phyloP scores from a whole-genome alignment of 78 protist genomes.

The Creolimax fragrantissima region DNA sequence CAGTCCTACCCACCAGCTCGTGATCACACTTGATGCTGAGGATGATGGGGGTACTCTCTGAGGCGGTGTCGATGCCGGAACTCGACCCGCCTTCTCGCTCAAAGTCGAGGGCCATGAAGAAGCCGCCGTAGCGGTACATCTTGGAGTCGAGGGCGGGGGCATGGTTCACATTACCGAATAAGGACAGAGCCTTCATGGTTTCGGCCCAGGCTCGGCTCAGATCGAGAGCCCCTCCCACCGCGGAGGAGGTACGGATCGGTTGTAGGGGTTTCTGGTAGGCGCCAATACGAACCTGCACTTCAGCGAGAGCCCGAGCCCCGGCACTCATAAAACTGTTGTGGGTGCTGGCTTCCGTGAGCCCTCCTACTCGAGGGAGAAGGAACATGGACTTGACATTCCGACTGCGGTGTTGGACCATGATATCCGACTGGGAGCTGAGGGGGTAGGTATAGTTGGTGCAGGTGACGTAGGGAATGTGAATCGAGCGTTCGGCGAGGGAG shows the following conservation, averaged over 20 bases:
- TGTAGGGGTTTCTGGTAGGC: not conserved
- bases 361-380: not conserved
- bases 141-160: not conserved
- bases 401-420: not conserved
- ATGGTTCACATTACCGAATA: not conserved
- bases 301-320: not conserved
- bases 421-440: not conserved
- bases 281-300: not conserved
- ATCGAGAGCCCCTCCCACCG: not conserved
- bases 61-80: not conserved
- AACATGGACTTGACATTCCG: not conserved
- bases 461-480: not conserved
- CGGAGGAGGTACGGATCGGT: not conserved
- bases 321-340: not conserved
- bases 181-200: not conserved
- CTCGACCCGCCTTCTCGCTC: not conserved
- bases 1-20: not conserved
- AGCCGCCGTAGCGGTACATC: not conserved
- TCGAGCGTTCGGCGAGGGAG: not conserved
- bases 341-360: not conserved
- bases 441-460: not conserved
- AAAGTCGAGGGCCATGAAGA: not conserved
- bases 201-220: not conserved
- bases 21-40: not conserved
- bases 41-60: not conserved